Evolutionary conservation across 306 rosid species (phyloP), one percentile per base, ranked within the genome.

Genomic region (Casuarina cunninghamiana): DNA sequence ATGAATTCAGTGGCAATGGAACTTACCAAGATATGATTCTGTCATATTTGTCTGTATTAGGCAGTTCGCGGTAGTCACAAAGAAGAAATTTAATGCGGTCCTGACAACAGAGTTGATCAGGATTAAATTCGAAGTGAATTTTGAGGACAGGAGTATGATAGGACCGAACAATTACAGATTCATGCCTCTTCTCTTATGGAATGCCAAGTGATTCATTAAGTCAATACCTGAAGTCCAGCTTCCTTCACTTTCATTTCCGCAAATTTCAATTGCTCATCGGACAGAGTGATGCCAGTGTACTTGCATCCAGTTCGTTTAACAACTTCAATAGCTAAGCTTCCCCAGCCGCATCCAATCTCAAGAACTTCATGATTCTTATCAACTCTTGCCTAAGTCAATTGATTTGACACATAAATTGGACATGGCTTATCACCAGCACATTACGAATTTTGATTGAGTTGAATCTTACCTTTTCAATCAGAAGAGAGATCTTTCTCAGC

Each of bases 321-420:
- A 41, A 92, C 91, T 89, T 94, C 95, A 61, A 94, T 89, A 43
- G 97, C 97, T 84, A 94, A 86, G 81, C 89, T 88, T 76, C 98
- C 98, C 98, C 98, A 94, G 48, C 98, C 98, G 3, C 93, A 88
- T 41, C 98, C 97, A 38, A 94, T 89, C 75, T 94, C 98, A 53
- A 94, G 93, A 65, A 92, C 87, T 79, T 89, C 90, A 90, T 90
- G 98, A 21, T 88, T 83, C 80, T 73, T 86, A 1, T 77, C 87
- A 63, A 94, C 83, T 83, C 84, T 88, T 48, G 95, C 93, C 98
- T 94, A 57, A 12, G 72, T 78, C 66, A 48, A 81, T 57, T 16
- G 10, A 75, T 46, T 43, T 39, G n/a, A 72, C 32, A 69, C 37
- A 21, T n/a, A 45, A 46, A 58, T 58, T 58, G 8, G 38, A 37